phyloP scores from a whole-genome alignment of 768 basidiomycete species.

The Pleurotus salmoneostramineus region DNA sequence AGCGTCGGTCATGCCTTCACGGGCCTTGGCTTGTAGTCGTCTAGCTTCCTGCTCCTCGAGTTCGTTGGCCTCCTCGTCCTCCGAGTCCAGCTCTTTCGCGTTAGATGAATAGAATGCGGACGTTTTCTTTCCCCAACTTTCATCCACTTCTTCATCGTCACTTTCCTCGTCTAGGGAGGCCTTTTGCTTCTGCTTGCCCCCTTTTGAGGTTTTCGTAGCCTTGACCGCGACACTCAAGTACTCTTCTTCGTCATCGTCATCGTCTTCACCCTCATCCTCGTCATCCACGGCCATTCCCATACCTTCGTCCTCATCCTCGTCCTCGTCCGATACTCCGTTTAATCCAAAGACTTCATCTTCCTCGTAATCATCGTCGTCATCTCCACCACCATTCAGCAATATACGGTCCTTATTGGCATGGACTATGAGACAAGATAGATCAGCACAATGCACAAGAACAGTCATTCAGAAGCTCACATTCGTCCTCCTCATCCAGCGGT shows the following conservation, averaged over 20 bases:
- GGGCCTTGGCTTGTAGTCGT: slow-evolving; percentile 70
- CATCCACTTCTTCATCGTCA: too few relatives aligned
- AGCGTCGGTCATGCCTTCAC: slow-evolving; percentile 66
- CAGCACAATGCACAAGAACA: neutral
- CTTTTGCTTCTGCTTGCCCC: too few relatives aligned
- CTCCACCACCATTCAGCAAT: slow-evolving; percentile 60
- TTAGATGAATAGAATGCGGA: slow-evolving; percentile 82
- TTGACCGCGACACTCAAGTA: too few relatives aligned
- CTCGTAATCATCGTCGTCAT: slow-evolving; percentile 50
- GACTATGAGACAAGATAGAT: slow-evolving; percentile 37
- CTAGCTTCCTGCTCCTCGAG: slow-evolving; percentile 86
- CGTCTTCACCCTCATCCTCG: slow-evolving; percentile 24
- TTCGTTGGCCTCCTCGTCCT: slow-evolving; percentile 80
- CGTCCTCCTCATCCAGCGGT: slow-evolving; percentile 74
- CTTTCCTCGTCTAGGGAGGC: too few relatives aligned
- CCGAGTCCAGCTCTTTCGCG: slow-evolving; percentile 73
- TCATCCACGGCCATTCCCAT: slow-evolving; percentile 28
- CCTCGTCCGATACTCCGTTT: slow-evolving; percentile 51
- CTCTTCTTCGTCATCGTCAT: slow-evolving; percentile 77
- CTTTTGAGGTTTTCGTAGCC: too few relatives aligned
- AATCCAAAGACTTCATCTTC: slow-evolving; percentile 84
- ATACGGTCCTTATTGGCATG: slow-evolving; percentile 75
- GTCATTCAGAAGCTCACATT: slow-evolving; percentile 46
- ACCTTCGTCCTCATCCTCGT: slow-evolving; percentile 34
- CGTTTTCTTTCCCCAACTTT: too few relatives aligned